Conservation (phyloP, 1,284 basidiomycete genomes). For the Irpex lacteus region DNA sequence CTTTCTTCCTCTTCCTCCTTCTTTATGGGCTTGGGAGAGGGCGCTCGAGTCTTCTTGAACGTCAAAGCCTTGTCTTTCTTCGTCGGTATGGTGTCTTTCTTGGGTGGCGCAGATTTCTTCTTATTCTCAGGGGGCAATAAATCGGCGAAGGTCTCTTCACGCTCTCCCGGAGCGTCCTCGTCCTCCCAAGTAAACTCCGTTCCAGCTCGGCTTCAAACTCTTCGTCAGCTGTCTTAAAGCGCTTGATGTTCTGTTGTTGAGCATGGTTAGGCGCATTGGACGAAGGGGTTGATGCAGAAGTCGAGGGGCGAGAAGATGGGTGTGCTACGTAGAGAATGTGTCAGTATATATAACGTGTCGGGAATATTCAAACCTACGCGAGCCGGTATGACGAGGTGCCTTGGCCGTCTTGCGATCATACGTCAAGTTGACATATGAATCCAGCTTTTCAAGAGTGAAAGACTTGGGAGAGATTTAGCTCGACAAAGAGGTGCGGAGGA, state of each 20-base stretch:
- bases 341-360: background rate
- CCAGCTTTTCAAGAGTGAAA: slow-evolving; percentile 72
- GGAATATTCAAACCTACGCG: slow-evolving; percentile 38
- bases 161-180: slow-evolving; percentile 43
- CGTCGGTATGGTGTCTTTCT: background rate
- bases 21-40: background rate
- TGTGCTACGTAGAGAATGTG: slow-evolving; percentile 9
- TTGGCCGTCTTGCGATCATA: slow-evolving; percentile 45
- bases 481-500: background rate
- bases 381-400: slow-evolving; percentile 36
- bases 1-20: slow-evolving; percentile 39
- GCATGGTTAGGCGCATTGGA: slow-evolving; percentile 10
- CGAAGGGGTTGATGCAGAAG: slow-evolving; percentile 18
- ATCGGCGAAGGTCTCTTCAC: slow-evolving; percentile 39
- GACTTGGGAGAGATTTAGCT: slow-evolving; percentile 30
- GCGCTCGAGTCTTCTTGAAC: slow-evolving; percentile 5
- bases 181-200: slow-evolving; percentile 23
- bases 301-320: slow-evolving; percentile 16
- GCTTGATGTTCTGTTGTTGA: slow-evolving; percentile 7
- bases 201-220: slow-evolving; percentile 36
- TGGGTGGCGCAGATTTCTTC: slow-evolving; percentile 19
- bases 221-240: slow-evolving; percentile 6
- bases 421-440: slow-evolving; percentile 54
- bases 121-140: background rate
- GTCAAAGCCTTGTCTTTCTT: slow-evolving; percentile 1